Evolutionary conservation across 2,329 filamentous ascomycete species (phyloP).

Genomic region (Botryotinia calthae): DNA sequence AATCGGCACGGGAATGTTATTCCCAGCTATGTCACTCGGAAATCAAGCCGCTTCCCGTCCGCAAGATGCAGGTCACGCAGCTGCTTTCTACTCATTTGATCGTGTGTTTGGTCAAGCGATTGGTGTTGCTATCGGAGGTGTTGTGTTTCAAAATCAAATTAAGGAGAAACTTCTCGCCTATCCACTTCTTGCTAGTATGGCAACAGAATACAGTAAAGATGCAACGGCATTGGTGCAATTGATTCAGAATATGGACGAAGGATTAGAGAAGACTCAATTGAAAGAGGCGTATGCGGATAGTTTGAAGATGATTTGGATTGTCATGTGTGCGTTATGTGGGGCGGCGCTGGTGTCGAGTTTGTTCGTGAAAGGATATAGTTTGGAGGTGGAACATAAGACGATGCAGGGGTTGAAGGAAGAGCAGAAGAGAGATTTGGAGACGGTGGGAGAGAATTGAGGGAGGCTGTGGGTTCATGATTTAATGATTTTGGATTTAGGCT

Average conservation of each 20-base stretch:
- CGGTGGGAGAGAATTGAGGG: not conserved
- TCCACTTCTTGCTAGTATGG: constrained; percentile 30
- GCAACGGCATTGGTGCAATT: constrained; percentile 34
- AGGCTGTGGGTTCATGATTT: not conserved
- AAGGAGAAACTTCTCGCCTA: constrained; percentile 32
- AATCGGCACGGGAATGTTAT: constrained; percentile 61
- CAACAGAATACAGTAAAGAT: constrained; percentile 34
- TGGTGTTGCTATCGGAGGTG: constrained; percentile 64
- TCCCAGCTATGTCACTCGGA: constrained; percentile 60
- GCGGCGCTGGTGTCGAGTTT: constrained; percentile 49
- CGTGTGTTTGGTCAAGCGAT: constrained; percentile 63
- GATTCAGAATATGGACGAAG: constrained; percentile 33
- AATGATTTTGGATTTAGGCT: not conserved
- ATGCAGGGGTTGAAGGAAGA: constrained; percentile 48
- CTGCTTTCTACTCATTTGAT: constrained; percentile 66
- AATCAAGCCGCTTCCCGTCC: constrained; percentile 60
- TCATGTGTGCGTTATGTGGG: constrained; percentile 52
- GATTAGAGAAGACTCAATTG: constrained; percentile 45
- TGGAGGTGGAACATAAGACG: constrained; percentile 48
- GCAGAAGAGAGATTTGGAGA: constrained; percentile 30
- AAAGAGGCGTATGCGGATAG: constrained; percentile 54
- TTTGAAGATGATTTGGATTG: constrained; percentile 54
- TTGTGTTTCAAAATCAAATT: constrained; percentile 64
- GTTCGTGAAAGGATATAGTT: constrained; percentile 48
- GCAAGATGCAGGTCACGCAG: constrained; percentile 58